Evolutionary conservation across 2,329 filamentous ascomycete species (phyloP).

Genomic region (Blastomyces gilchristii): DNA sequence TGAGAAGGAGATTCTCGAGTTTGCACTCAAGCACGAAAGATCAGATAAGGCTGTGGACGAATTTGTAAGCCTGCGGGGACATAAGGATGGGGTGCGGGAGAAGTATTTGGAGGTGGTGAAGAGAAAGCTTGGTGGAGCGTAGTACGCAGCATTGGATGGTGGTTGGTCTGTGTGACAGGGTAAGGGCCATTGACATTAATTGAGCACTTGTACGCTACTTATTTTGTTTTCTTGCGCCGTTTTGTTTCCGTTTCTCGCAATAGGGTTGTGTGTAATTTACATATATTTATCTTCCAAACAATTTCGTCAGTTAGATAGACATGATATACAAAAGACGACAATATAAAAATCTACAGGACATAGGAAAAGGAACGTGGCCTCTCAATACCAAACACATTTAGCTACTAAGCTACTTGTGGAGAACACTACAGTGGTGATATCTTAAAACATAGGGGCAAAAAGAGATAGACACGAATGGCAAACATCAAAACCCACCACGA

Average conservation of each 20-base stretch:
- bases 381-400: not conserved
- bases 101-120: slow-evolving; percentile 59
- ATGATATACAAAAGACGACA: not conserved
- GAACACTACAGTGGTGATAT: not conserved
- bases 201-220: slow-evolving; percentile 3
- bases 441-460: not conserved
- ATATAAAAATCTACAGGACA: not conserved
- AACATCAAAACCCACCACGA: not conserved
- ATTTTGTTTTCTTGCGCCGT: not conserved
- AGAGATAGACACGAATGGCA: not conserved
- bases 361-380: not conserved
- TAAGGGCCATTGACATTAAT: slow-evolving; percentile 18
- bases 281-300: not conserved
- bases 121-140: slow-evolving; percentile 42
- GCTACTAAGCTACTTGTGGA: not conserved
- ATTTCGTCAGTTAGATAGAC: not conserved
- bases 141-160: slow-evolving; percentile 24
- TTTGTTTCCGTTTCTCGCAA: not conserved
- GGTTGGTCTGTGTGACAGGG: slow-evolving; percentile 12
- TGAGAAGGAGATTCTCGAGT: slow-evolving; percentile 46
- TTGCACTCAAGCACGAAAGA: slow-evolving; percentile 34
- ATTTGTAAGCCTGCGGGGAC: slow-evolving; percentile 49
- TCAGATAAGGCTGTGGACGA: slow-evolving; percentile 51
- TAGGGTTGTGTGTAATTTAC: not conserved
- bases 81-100: slow-evolving; percentile 59